phyloP scores from a whole-genome alignment of 495 filamentous ascomycete species.

The Tuber aestivum region DNA sequence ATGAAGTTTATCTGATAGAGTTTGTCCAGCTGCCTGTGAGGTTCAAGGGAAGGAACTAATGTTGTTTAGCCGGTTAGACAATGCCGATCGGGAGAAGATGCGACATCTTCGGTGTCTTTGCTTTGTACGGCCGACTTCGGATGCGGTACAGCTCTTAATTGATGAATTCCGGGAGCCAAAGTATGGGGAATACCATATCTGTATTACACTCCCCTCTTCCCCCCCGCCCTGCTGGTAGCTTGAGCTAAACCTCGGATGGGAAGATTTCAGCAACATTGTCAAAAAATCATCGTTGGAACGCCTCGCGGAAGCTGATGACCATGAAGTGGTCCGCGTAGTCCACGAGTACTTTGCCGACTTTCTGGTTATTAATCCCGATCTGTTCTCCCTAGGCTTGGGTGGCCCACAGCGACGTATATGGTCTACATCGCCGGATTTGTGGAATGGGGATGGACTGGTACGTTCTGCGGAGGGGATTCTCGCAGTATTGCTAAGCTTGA shows the following conservation, averaged over 20 bases:
- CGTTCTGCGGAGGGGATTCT: constrained; percentile 80
- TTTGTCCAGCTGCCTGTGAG: constrained; percentile 33
- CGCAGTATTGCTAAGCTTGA: constrained; percentile 73
- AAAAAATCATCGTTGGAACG: constrained; percentile 94
- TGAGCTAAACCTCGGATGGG: constrained; percentile 19
- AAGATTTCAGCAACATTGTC: constrained; percentile 88
- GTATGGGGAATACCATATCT: constrained; percentile 95
- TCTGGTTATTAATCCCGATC: constrained; percentile 86
- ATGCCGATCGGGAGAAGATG: constrained; percentile 90
- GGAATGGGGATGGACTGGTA: constrained; percentile 82
- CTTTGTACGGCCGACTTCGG: constrained; percentile 84
- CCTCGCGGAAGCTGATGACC: constrained; percentile 93
- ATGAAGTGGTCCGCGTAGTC: constrained; percentile 86
- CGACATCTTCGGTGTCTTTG: constrained; percentile 89
- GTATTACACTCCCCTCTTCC: constrained; percentile 39
- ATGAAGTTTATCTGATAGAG: constrained; percentile 97
- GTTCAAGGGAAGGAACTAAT: not conserved
- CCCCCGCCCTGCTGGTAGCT: not conserved
- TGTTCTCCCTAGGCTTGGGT: constrained; percentile 74
- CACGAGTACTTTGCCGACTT: constrained; percentile 97
- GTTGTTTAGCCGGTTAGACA: constrained; percentile 66
- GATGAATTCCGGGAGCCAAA: constrained; percentile 95
- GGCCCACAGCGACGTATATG: constrained; percentile 69
- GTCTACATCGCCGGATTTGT: constrained; percentile 73
- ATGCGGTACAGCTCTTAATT: constrained; percentile 85